Percentiles rank a stretch among this genome's conserved stretches.
Evolutionary conservation across 768 basidiomycete species (phyloP).

Genomic region (Dendrothele bispora): DNA sequence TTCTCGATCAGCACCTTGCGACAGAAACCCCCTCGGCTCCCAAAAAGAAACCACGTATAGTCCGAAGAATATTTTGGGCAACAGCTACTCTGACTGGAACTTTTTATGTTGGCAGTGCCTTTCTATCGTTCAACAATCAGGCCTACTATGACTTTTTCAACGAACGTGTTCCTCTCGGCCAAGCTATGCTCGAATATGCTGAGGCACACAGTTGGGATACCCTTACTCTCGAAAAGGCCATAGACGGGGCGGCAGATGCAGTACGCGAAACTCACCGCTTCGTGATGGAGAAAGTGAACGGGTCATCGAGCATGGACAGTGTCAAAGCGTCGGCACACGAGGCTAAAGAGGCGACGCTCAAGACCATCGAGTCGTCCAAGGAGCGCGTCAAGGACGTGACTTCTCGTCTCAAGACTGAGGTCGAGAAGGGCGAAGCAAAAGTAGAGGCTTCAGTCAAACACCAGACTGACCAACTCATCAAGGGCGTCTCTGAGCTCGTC

Average conservation of each 20-base stretch:
- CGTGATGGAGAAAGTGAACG: slow-evolving; percentile 50
- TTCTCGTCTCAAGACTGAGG: slow-evolving; percentile 48
- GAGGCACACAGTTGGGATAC: slow-evolving; percentile 80
- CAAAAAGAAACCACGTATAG: slow-evolving; percentile 52
- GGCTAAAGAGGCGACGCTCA: slow-evolving; percentile 38
- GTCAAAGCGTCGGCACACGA: slow-evolving; percentile 31
- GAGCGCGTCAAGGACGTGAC: slow-evolving; percentile 43
- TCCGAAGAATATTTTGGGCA: slow-evolving; percentile 65
- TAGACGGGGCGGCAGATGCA: slow-evolving; percentile 52
- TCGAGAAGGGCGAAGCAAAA: slow-evolving; percentile 40
- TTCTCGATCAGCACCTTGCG: slow-evolving; percentile 51
- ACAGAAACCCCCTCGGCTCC: slow-evolving; percentile 53
- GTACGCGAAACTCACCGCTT: slow-evolving; percentile 50
- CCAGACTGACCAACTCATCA: slow-evolving; percentile 50
- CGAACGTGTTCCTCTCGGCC: slow-evolving; percentile 75
- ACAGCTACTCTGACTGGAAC: slow-evolving; percentile 67
- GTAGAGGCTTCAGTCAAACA: slow-evolving; percentile 43
- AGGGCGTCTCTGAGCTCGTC: slow-evolving; percentile 68
- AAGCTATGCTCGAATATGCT: slow-evolving; percentile 76
- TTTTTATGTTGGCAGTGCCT: slow-evolving; percentile 83
- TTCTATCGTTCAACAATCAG: slow-evolving; percentile 74
- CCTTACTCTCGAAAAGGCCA: slow-evolving; percentile 59
- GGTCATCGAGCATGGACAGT: slow-evolving; percentile 30
- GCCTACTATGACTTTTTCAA: slow-evolving; percentile 86
- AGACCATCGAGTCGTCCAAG: slow-evolving; percentile 42